Evolutionary conservation across 2,329 filamentous ascomycete species (phyloP).

Genomic region (Arthrobotrys conoides): DNA sequence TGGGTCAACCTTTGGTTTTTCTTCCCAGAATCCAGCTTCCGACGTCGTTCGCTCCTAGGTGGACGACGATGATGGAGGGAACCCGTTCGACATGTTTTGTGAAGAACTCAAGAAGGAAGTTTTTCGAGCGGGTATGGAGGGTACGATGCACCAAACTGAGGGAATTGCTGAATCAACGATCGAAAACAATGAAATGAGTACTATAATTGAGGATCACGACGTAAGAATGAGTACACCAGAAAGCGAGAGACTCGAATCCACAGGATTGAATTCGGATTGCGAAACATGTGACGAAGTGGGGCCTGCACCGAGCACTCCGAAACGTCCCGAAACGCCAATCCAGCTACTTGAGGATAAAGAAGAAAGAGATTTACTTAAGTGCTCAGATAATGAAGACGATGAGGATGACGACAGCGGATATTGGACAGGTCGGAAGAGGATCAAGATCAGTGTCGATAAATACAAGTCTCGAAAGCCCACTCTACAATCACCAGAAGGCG

Average conservation of each 20-base stretch:
- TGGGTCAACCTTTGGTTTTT: too few species aligned
- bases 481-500: neutral
- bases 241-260: too few species aligned
- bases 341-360: neutral
- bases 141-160: neutral
- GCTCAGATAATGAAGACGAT: neutral
- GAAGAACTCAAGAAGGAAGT: conserved; percentile 16
- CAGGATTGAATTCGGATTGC: too few species aligned
- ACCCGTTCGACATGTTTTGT: conserved; percentile 14
- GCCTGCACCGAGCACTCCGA: neutral
- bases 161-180: too few species aligned
- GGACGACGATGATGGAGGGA: conserved; percentile 13
- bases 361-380: neutral
- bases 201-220: neutral
- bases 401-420: conserved; percentile 53
- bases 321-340: conserved; percentile 11
- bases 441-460: conserved; percentile 33
- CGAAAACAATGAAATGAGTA: conserved; percentile 1
- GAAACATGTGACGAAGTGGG: neutral
- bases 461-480: conserved; percentile 21
- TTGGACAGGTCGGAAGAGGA: conserved; percentile 22
- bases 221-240: neutral
- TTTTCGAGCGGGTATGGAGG: neutral
- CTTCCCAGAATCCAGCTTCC: neutral
- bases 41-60: conserved; percentile 17